Evolutionary conservation across 2,329 filamentous ascomycete species (phyloP).

Genomic region (Fonsecaea monophora): DNA sequence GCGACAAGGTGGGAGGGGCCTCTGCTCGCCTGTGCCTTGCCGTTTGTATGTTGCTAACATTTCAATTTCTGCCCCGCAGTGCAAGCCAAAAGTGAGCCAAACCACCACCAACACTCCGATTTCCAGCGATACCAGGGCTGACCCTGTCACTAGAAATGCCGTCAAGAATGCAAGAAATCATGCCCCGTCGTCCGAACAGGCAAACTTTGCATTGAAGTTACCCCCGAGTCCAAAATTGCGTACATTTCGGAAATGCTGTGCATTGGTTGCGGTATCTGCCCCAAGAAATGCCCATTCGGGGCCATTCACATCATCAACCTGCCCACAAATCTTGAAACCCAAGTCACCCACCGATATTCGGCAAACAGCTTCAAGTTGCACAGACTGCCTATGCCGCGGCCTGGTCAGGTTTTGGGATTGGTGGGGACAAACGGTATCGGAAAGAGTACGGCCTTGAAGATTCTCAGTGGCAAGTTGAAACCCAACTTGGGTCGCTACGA

Average conservation of each 20-base stretch:
- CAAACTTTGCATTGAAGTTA: constrained; percentile 97
- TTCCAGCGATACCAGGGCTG: constrained; percentile 31
- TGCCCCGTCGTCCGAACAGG: constrained; percentile 97
- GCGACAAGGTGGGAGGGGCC: constrained; percentile 71
- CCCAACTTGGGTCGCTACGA: constrained; percentile 94
- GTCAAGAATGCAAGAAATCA: constrained; percentile 98
- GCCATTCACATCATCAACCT: constrained; percentile 99
- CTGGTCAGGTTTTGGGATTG: constrained; percentile 92
- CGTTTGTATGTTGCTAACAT: constrained; percentile 47
- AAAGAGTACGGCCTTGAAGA: constrained; percentile 99
- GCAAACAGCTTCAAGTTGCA: constrained; percentile 99
- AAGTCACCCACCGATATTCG: constrained; percentile 97
- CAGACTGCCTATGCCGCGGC: constrained; percentile 91
- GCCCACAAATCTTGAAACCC: constrained; percentile 97
- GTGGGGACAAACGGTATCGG: constrained; percentile 99
- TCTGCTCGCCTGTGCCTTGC: constrained; percentile 29
- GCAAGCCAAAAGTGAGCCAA: constrained; percentile 78
- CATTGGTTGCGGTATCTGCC: constrained; percentile 99
- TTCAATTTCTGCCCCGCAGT: constrained; percentile 60
- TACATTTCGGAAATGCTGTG: constrained; percentile 97
- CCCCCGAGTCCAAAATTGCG: constrained; percentile 85
- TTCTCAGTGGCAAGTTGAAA: constrained; percentile 97
- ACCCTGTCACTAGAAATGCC: constrained; percentile 78
- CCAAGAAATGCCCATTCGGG: constrained; percentile 98
- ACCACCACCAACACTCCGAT: not conserved